Evolutionary conservation across 1,139 yeast genomes (phyloP), one percentile per base, ranked within the genome.

Genomic region (Saccharomycopsis hybrid): DNA sequence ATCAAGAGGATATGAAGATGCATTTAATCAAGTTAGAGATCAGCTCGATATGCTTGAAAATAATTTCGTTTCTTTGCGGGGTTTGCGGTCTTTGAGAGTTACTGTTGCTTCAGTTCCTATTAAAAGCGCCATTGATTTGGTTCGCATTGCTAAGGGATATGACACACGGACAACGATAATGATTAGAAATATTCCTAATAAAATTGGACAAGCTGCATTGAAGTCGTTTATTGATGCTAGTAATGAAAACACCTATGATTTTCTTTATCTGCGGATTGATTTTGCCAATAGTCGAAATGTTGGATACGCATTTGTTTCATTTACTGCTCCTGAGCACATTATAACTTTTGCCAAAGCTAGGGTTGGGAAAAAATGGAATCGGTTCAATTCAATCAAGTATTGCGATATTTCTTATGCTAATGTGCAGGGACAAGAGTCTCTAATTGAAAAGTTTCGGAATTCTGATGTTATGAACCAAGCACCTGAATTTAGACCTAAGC

Each of bases 161-260:
- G 79, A 75, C 55, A 62, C 65, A 33, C 64, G 80, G 39, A 70
- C 71, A 4, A 74, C 80, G 0, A 57, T 75, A 40, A 74, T 75
- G 80, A 65, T 75, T 36, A 66, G 77, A 50, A 75, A 75, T 52
- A 74, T 75, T 44, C 80, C 80, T 38, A 75, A 75, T 59, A 73
- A 72, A 57, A 67, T 73, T 32, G 70, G 64, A 48, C 76, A 73
- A 55, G 62, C 66, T 37, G 67, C 69, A 59, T 65, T 76, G 36
- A 71, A 74, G 56, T 66, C 66, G 32, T 70, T 71, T 56, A 58
- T 76, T 36, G 78, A 75, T 55, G 65, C 59, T 31, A 72, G 78
- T 13, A 72, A 70, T 57, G 62, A 63, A 55, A 65, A 72, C 54
- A 71, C 77, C 50, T 78, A 77, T 58, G 80, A 77, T 58, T 78